Conservation (phyloP, 192 early-diverging fungal genomes). For the Gigaspora rosea region DNA sequence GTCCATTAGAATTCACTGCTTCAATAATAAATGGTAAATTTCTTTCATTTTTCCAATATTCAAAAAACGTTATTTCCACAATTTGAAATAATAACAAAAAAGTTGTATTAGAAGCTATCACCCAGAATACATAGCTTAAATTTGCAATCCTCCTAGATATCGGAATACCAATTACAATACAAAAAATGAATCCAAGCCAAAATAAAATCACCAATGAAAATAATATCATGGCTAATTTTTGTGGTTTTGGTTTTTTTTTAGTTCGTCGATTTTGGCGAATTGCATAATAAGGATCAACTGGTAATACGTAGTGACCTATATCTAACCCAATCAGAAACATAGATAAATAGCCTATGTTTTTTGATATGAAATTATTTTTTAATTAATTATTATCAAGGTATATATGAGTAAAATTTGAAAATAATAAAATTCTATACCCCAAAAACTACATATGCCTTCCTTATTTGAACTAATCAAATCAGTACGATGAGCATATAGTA, state of each 20-base stretch:
- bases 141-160: conserved; percentile 75
- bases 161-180: conserved; percentile 54
- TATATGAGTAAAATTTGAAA: too few species aligned
- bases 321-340: conserved; percentile 81
- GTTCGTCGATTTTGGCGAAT: conserved; percentile 35
- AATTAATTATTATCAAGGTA: too few species aligned
- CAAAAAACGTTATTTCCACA: conserved; percentile 52
- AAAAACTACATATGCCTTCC: conserved; percentile 86
- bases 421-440: background rate
- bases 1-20: conserved; percentile 78
- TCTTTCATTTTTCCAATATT: conserved; percentile 47
- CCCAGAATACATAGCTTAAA: conserved; percentile 72
- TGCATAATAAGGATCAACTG: conserved; percentile 45
- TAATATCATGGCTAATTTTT: conserved; percentile 48
- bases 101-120: conserved; percentile 66
- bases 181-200: conserved; percentile 43
- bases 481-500: conserved; percentile 71
- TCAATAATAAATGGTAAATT: conserved; percentile 60
- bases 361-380: too few species aligned
- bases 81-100: conserved; percentile 63
- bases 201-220: conserved; percentile 43
- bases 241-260: conserved; percentile 43
- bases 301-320: conserved; percentile 65
- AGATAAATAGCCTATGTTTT: conserved; percentile 65
- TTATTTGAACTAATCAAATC: conserved; percentile 81